Evolutionary conservation across 345 rosid genomes (phyloP).

Genomic region (Laguncularia racemosa): DNA sequence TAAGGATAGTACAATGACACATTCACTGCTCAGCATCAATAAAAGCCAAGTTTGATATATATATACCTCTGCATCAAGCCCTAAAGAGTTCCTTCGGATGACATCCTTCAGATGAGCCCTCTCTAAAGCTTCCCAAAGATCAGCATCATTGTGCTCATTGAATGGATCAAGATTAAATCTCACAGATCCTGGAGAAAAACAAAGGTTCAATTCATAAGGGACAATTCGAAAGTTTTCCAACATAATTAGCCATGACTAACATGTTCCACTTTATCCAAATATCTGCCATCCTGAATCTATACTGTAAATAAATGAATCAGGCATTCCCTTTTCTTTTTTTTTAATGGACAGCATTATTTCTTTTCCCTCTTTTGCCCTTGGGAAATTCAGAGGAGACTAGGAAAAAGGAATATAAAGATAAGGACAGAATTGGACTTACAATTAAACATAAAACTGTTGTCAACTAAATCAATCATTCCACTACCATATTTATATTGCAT

Average conservation of each 20-base stretch:
- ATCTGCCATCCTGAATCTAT: neutral
- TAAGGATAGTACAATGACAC: too few species aligned
- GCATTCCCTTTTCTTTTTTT: too few species aligned
- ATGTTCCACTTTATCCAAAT: conserved; percentile 1
- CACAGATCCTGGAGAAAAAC: conserved; percentile 58
- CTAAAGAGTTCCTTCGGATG: conserved; percentile 69
- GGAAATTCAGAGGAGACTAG: too few species aligned
- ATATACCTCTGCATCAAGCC: conserved; percentile 88
- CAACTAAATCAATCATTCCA: too few species aligned
- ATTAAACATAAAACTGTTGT: too few species aligned
- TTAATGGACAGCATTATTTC: too few species aligned
- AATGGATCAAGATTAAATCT: conserved; percentile 98
- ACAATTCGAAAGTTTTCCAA: too few species aligned
- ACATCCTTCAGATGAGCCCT: conserved; percentile 95
- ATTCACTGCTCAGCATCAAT: neutral
- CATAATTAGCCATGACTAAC: neutral
- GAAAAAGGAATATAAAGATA: too few species aligned
- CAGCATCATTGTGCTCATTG: conserved; percentile 92
- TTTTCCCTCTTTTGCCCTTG: too few species aligned
- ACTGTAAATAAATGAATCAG: too few species aligned
- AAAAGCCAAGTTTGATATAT: conserved; percentile 3
- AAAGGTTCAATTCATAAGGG: neutral
- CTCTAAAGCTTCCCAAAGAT: conserved; percentile 97
- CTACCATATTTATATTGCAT: too few species aligned
- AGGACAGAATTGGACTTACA: too few species aligned